Conservation (phyloP, 441 rosid species). For the Breynia disticha region DNA sequence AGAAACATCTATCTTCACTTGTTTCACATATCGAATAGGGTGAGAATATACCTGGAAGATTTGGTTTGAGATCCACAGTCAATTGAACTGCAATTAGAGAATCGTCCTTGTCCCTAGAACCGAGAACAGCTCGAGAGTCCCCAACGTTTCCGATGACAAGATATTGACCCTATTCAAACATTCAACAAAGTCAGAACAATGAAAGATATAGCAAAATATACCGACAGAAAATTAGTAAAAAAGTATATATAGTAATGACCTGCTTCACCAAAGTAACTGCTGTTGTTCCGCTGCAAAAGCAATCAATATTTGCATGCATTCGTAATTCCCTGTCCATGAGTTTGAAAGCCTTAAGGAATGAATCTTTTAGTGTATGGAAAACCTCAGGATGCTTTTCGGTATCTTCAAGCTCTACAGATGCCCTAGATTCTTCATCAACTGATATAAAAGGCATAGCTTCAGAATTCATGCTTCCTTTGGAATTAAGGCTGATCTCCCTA, state of each 20-base stretch:
- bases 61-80: slow-evolving; percentile 92
- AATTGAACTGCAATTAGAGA: slow-evolving; percentile 75
- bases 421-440: background rate
- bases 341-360: slow-evolving; percentile 79
- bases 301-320: slow-evolving; percentile 80
- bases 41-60: slow-evolving; percentile 85
- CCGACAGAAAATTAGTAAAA: slow-evolving; percentile 2
- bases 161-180: slow-evolving; percentile 48
- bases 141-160: slow-evolving; percentile 93
- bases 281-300: slow-evolving; percentile 98
- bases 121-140: slow-evolving; percentile 92
- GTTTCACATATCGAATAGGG: slow-evolving; percentile 3
- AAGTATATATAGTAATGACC: slow-evolving; percentile 25
- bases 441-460: background rate
- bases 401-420: background rate
- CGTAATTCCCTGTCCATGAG: slow-evolving; percentile 90
- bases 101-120: slow-evolving; percentile 68
- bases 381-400: background rate
- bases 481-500: too few relatives aligned
- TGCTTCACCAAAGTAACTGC: slow-evolving; percentile 83
- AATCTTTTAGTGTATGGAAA: background rate
- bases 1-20: too few relatives aligned
- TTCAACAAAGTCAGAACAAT: slow-evolving; percentile 9
- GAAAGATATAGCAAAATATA: slow-evolving; percentile 9
- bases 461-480: too few relatives aligned